Percentiles rank a stretch among this genome's conserved stretches.
phyloP scores from a whole-genome alignment of 2,329 filamentous ascomycete species.

The Ustulina deusta region DNA sequence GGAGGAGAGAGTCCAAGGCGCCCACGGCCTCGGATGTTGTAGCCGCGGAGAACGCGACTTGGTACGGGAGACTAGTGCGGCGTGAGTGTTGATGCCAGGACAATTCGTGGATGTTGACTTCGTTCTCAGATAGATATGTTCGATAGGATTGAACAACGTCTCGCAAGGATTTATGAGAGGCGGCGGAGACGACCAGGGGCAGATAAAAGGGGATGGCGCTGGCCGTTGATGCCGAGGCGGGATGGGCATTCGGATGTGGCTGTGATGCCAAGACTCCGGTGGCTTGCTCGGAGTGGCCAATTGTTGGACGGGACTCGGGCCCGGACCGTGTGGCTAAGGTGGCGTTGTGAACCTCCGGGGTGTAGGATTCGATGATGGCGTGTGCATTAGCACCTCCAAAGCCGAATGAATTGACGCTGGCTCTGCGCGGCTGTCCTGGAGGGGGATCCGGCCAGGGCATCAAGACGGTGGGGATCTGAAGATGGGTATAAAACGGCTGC shows the following conservation, averaged over 20 bases:
- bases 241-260: slow-evolving; percentile 13
- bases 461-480: slow-evolving; percentile 52
- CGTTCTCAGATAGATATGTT: slow-evolving; percentile 47
- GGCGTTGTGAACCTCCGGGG: slow-evolving; percentile 49
- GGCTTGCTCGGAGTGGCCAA: slow-evolving; percentile 13
- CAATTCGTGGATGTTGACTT: slow-evolving; percentile 41
- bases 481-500: slow-evolving; percentile 50
- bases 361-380: slow-evolving; percentile 58
- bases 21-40: slow-evolving; percentile 43
- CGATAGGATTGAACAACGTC: slow-evolving; percentile 46
- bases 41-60: slow-evolving; percentile 46
- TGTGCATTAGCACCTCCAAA: slow-evolving; percentile 61
- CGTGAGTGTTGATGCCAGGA: slow-evolving; percentile 52
- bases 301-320: background rate
- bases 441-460: slow-evolving; percentile 53
- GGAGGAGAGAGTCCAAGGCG: slow-evolving; percentile 46
- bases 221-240: background rate
- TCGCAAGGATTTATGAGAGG: slow-evolving; percentile 52
- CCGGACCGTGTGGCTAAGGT: slow-evolving; percentile 18
- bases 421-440: slow-evolving; percentile 54
- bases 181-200: slow-evolving; percentile 56
- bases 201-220: slow-evolving; percentile 39
- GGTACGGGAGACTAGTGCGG: slow-evolving; percentile 51
- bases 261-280: slow-evolving; percentile 29
- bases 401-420: slow-evolving; percentile 60